These are phyloP conservation scores for Hypomyces rosellus DNA, from an alignment of 2,329 filamentous ascomycete genomes.

Conservation along the genomic window DNA sequence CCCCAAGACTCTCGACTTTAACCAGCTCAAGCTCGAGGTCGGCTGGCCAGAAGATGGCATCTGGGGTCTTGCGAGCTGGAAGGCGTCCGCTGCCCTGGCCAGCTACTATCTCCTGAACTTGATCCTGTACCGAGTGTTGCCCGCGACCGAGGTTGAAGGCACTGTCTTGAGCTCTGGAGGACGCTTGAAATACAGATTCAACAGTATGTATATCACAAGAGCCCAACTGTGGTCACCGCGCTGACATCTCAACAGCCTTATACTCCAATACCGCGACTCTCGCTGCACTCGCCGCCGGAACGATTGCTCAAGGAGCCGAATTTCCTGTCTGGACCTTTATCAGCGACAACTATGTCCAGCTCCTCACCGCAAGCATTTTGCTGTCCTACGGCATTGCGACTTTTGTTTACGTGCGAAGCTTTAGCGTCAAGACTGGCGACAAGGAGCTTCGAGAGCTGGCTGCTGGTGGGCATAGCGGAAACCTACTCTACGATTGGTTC, in stretches of 20 bases:
- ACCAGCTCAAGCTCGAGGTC: constrained; percentile 69
- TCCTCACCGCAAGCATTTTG: constrained; percentile 76
- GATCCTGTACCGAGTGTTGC: constrained; percentile 68
- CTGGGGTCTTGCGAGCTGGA: constrained; percentile 61
- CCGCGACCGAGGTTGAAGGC: constrained; percentile 65
- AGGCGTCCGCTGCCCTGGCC: constrained; percentile 62
- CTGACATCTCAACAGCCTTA: constrained; percentile 51
- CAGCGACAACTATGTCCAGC: constrained; percentile 80
- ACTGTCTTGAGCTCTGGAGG: constrained; percentile 64
- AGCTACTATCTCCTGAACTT: constrained; percentile 75
- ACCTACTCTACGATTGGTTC: constrained; percentile 90
- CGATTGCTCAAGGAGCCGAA: constrained; percentile 66
- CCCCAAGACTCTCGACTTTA: constrained; percentile 64
- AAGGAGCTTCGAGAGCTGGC: constrained; percentile 70
- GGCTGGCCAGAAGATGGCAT: constrained; percentile 74
- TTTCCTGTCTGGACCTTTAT: constrained; percentile 92
- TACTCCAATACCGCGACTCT: constrained; percentile 68
- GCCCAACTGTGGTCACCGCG: not conserved
- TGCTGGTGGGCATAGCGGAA: constrained; percentile 73
- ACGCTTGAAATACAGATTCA: constrained; percentile 75
- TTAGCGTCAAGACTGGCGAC: constrained; percentile 72
- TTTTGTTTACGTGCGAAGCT: constrained; percentile 77
- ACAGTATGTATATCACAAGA: constrained; percentile 45
- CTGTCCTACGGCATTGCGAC: constrained; percentile 67
- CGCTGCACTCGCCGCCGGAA: constrained; percentile 65